Conservation (phyloP, 208 protist species). For the Leishmania lainsoni region DNA sequence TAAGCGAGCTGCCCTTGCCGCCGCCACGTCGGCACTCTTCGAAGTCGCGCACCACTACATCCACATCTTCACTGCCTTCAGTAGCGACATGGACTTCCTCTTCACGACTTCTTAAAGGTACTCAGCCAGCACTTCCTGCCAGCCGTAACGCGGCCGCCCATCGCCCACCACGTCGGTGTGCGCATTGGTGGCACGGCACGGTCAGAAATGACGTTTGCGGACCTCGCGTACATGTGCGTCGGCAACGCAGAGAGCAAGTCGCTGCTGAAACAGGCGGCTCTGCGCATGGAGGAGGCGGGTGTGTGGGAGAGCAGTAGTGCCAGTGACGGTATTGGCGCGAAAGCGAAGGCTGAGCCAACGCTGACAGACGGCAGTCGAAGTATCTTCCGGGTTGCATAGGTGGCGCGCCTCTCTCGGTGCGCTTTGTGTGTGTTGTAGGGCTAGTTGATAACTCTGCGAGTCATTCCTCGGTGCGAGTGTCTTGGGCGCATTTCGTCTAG, state of each 20-base stretch:
- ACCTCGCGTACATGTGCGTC: conserved; percentile 78
- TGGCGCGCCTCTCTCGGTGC: neutral
- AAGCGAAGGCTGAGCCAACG: neutral
- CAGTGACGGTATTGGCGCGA: neutral
- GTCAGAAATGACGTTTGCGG: conserved; percentile 63
- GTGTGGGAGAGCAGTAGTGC: neutral
- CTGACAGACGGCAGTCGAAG: conserved; percentile 36
- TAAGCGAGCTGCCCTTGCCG: conserved; percentile 59
- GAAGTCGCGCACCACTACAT: conserved; percentile 57
- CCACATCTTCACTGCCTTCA: conserved; percentile 73
- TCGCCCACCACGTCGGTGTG: conserved; percentile 45
- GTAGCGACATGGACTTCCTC: conserved; percentile 76
- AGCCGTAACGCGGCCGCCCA: conserved; percentile 35
- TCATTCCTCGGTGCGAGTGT: neutral
- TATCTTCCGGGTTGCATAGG: conserved; percentile 46
- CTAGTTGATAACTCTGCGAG: too few relatives aligned
- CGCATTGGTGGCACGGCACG: conserved; percentile 27
- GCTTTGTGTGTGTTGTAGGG: neutral
- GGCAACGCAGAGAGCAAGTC: conserved; percentile 67
- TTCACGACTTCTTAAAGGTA: conserved; percentile 59
- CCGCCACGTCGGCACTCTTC: conserved; percentile 58
- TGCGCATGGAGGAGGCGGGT: conserved; percentile 68
- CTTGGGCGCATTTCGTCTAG: neutral
- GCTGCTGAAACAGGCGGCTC: conserved; percentile 74
- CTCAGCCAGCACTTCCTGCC: conserved; percentile 64